A percentile compares a stretch with the other conserved stretches of the same genome.
phyloP scores from a whole-genome alignment of 257 asterid genomes.

The Ophiorrhiza pumila region DNA sequence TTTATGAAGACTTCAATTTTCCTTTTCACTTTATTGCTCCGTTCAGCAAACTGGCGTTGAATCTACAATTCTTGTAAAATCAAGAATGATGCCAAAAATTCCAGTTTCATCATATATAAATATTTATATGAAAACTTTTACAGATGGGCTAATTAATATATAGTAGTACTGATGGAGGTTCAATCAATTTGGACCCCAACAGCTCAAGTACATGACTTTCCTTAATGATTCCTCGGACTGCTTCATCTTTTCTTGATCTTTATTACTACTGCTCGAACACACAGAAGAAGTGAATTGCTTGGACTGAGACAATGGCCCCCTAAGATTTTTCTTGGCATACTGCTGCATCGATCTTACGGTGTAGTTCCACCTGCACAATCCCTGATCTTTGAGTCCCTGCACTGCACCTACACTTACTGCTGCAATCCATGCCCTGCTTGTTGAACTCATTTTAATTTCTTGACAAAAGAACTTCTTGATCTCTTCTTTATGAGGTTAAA shows the following conservation, averaged over 20 bases:
- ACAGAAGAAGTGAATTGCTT: slow-evolving; percentile 16
- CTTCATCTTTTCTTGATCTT: not conserved
- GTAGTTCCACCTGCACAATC: slow-evolving; percentile 26
- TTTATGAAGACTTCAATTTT: not conserved
- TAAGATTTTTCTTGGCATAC: slow-evolving; percentile 20
- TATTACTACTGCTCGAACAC: not conserved
- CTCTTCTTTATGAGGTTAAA: no score
- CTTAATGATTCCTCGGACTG: slow-evolving; percentile 28
- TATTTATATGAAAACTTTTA: no score
- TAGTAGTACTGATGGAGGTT: no score
- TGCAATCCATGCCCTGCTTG: slow-evolving; percentile 27
- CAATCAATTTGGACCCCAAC: slow-evolving; percentile 31
- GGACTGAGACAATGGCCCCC: slow-evolving; percentile 18
- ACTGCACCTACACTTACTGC: slow-evolving; percentile 27
- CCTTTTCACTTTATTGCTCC: not conserved
- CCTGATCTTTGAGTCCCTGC: slow-evolving; percentile 30
- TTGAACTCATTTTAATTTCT: slow-evolving; percentile 23
- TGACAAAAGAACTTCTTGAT: not conserved
- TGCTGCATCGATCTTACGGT: slow-evolving; percentile 12
- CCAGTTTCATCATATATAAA: no score
- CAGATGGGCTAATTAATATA: no score
- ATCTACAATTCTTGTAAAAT: not conserved
- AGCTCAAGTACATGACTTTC: slow-evolving; percentile 31
- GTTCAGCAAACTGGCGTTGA: not conserved
- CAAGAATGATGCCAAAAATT: no score